Base-by-base conservation (phyloP, 805 yeast genomes). In the Candida mattraensis region DNA sequence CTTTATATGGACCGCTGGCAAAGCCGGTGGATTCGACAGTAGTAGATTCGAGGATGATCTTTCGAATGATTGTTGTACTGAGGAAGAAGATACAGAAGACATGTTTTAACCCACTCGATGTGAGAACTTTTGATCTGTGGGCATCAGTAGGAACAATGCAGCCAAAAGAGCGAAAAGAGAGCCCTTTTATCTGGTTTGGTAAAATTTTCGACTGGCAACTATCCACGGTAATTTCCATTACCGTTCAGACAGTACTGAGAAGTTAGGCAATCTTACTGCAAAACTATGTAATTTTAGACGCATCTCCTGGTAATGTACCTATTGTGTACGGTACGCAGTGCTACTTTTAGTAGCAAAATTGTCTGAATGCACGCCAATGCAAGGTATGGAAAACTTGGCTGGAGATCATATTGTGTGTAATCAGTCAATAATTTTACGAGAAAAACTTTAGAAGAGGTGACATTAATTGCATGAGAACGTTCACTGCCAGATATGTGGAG, bases 71-170 rank as follows among this genome's bases (percentile, higher is more conserved):
- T 38, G 42, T 3, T 35, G 42, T 17, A 28, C 27, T 11, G 30
- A 19, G n/a, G 46, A 41, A n/a, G 45, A 30, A 30, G 42, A 25
- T 16, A 35, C 30, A 18, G 44, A 35, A 15, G 44, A 36, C 38
- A 37, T 40, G 33, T 12, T 27, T 9, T 18, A n/a, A 14, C 7
- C 9, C 11, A 11, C 7, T 20, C 17, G 18, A 35, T 28, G 14
- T 22, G 20, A 17, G 18, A 15, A n/a, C 7, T 14, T 23, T 24
- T 24, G 18, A 21, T 18, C 20, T 17, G 18, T 21, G 17, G n/a
- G 16, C 19, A 15, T n/a, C 13, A 19, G 5, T 12, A n/a, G 28
- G 33, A 26, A 20, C 10, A 20, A 20, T 20, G 23, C 23, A 20
- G 23, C 7, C 7, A 11, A 20, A 11, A 20, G 10, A 20, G 23